Base-by-base conservation (phyloP, 1,139 yeast genomes). In the Scheffersomyces lignicola region DNA sequence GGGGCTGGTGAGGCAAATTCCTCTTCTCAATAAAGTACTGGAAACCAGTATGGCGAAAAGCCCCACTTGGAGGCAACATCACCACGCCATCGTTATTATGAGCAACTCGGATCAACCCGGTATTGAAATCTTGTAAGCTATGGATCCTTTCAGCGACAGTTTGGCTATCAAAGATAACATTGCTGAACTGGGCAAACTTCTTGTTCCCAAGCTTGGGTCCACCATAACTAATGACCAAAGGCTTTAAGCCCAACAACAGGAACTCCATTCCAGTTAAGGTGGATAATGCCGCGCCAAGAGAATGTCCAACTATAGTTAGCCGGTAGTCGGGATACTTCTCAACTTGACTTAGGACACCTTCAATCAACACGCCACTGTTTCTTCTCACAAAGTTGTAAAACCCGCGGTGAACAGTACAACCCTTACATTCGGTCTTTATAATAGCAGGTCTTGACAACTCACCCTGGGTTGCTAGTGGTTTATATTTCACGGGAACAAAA, bases 221-320 rank as follows among this genome's bases (percentile, higher is more conserved):
- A 3, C 83, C 90, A 56, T 63, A 78, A 0, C 82, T 69, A 7
- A 81, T 56, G 1, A 81, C 76, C 28, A 72, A 54, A 0, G 83
- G 81, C 5, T 67, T 55, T 35, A 60, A 62, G 0, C 84, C 85
- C 49, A 73, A 47, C 6, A 73, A 44, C 40, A 65, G 64, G 37
- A 78, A 65, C 48, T 83, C 89, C 17, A 79, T 64, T 0, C 83
- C 89, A 8, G 78, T 69, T 24, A 84, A 56, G 10, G 69, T 56
- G 0, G 88, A 82, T 37, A 82, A 57, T 0, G 88, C 87, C 3
- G 82, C 92, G 1, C 92, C 94, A 18, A 83, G 54, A 0, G 92
- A 83, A 57, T 83, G 92, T 0, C 92, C 92, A 2, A 77, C 60
- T 2, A 82, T 65, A 3, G 74, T 66, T 11, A 82, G 43, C 27